phyloP scores from a whole-genome alignment of 2,329 filamentous ascomycete genomes.

The Pyricularia pennisetigena region DNA sequence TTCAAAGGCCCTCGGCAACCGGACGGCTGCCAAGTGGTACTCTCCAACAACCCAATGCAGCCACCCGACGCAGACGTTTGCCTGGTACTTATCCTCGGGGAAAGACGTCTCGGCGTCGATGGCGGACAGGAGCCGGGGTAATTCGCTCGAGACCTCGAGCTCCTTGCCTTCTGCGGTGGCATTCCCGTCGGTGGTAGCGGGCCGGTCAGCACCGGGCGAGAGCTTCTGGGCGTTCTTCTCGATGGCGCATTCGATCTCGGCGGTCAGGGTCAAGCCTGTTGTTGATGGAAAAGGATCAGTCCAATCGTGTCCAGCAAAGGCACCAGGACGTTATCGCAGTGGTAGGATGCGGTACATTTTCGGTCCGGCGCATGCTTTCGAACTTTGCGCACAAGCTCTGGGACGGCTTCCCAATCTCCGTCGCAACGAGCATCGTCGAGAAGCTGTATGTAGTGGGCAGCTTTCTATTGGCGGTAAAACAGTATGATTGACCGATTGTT shows the following conservation, averaged over 20 bases:
- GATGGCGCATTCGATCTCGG: conserved; percentile 58
- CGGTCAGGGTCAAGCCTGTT: conserved; percentile 58
- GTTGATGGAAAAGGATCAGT: conserved; percentile 9
- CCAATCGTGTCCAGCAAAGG: conserved; percentile 9
- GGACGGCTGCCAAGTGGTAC: conserved; percentile 48
- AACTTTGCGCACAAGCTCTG: conserved; percentile 85
- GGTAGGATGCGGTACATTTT: conserved; percentile 53
- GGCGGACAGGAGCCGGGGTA: conserved; percentile 42
- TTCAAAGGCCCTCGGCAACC: conserved; percentile 54
- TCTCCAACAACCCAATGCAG: conserved; percentile 71
- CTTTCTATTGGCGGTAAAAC: conserved; percentile 43
- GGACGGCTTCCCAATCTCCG: conserved; percentile 76
- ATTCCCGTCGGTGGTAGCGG: conserved; percentile 30
- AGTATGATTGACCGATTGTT: not conserved
- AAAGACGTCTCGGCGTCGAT: conserved; percentile 47
- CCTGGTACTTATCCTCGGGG: conserved; percentile 60
- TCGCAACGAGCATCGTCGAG: conserved; percentile 83
- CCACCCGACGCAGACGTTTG: conserved; percentile 75
- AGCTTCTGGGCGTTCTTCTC: conserved; percentile 41
- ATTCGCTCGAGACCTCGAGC: conserved; percentile 32
- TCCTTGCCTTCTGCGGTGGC: conserved; percentile 26
- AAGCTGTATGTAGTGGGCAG: conserved; percentile 67
- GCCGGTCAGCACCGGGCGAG: conserved; percentile 23
- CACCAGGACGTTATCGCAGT: conserved; percentile 8
- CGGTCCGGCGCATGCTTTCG: conserved; percentile 85